phyloP scores from a whole-genome alignment of 768 basidiomycete genomes.

The Leccinum imitatum region DNA sequence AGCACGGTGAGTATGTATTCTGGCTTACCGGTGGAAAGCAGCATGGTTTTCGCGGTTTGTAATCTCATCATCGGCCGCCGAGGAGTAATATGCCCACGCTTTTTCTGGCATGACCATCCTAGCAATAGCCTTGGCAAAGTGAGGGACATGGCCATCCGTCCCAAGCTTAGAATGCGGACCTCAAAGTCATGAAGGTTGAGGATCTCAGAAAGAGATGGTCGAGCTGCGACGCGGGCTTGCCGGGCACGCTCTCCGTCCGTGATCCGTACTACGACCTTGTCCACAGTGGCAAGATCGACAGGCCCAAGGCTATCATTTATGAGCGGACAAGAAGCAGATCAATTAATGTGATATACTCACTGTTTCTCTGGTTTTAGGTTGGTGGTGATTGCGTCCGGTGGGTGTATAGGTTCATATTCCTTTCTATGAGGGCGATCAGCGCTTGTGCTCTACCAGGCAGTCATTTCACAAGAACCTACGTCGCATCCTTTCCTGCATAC shows the following conservation, averaged over 20 bases:
- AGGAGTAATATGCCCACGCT: conserved; percentile 96
- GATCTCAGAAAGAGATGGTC: conserved; percentile 76
- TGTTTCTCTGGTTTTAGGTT: conserved; percentile 85
- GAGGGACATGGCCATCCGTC: conserved; percentile 7
- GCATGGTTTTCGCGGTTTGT: conserved; percentile 86
- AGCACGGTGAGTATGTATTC: neutral
- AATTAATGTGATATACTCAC: conserved; percentile 36
- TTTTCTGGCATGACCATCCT: conserved; percentile 78
- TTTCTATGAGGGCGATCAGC: conserved; percentile 39
- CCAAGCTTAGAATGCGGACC: conserved; percentile 37
- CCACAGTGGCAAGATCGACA: conserved; percentile 67
- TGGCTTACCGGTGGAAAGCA: conserved; percentile 78
- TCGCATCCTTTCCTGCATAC: conserved; percentile 89
- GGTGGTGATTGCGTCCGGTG: conserved; percentile 74
- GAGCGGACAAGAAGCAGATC: neutral
- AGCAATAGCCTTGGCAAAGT: conserved; percentile 66
- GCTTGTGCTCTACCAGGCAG: neutral
- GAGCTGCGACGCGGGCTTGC: conserved; percentile 54
- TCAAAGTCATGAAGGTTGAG: conserved; percentile 95
- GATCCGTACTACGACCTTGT: conserved; percentile 58
- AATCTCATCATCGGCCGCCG: conserved; percentile 95
- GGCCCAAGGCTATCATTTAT: conserved; percentile 56
- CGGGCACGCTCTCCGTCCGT: conserved; percentile 73
- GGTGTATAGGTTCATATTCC: conserved; percentile 89
- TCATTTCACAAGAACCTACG: conserved; percentile 45